These are phyloP conservation scores for Pyrenophora graminea DNA, from an alignment of 2,329 filamentous ascomycete genomes.

Conservation along the genomic window DNA sequence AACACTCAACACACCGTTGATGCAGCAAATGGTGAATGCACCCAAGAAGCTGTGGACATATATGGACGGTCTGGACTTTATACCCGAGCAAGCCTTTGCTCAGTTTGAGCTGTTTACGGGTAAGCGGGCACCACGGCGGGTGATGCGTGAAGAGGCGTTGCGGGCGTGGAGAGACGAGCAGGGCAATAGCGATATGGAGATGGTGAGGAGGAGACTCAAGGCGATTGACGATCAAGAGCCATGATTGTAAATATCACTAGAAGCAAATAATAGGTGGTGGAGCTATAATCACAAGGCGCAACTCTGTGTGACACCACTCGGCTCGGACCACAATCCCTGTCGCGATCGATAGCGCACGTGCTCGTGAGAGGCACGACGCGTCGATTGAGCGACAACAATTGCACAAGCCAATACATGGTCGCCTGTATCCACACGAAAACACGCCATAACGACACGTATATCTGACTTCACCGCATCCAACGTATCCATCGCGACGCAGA, in stretches of 20 bases:
- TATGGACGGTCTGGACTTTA: slow-evolving; percentile 74
- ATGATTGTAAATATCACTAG: slow-evolving; percentile 2
- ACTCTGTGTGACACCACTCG: not conserved
- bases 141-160: slow-evolving; percentile 71
- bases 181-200: slow-evolving; percentile 35
- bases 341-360: slow-evolving; percentile 24
- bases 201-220: slow-evolving; percentile 41
- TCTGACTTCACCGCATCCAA: not conserved
- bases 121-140: slow-evolving; percentile 67
- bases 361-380: slow-evolving; percentile 30
- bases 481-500: not conserved
- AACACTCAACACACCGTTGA: slow-evolving; percentile 70
- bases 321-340: slow-evolving; percentile 15
- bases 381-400: slow-evolving; percentile 23
- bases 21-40: slow-evolving; percentile 67
- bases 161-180: slow-evolving; percentile 42
- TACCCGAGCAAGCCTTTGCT: slow-evolving; percentile 79
- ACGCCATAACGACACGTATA: slow-evolving; percentile 4
- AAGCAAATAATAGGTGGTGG: not conserved
- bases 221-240: slow-evolving; percentile 43
- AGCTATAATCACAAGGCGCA: not conserved
- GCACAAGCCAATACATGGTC: slow-evolving; percentile 14
- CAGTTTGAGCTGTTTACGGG: slow-evolving; percentile 84
- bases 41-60: slow-evolving; percentile 71
- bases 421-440: slow-evolving; percentile 3